Evolutionary conservation across 2,329 filamentous ascomycete genomes (phyloP).

Genomic region (Shiraia bambusicola): DNA sequence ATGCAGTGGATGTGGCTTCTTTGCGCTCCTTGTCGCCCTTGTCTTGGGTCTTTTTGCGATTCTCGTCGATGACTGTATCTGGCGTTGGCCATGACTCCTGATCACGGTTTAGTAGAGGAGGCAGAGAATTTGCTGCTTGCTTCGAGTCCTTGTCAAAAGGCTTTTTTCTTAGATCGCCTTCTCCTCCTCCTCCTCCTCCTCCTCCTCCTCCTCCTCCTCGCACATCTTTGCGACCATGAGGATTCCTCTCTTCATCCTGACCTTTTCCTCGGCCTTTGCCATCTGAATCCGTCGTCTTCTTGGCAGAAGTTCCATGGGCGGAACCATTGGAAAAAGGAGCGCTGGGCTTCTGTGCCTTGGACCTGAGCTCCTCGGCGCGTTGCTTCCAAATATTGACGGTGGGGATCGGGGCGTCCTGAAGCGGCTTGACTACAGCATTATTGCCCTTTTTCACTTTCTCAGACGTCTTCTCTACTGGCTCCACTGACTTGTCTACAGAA

Average conservation of each 20-base stretch:
- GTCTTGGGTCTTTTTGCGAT: constrained; percentile 69
- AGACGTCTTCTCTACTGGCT: constrained; percentile 53
- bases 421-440: constrained; percentile 54
- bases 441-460: constrained; percentile 54
- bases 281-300: constrained; percentile 28
- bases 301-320: constrained; percentile 14
- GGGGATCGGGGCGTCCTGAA: constrained; percentile 81
- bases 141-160: constrained; percentile 34
- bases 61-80: constrained; percentile 73
- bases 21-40: constrained; percentile 66
- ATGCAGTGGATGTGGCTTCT: constrained; percentile 45
- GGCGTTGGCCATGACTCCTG: constrained; percentile 87
- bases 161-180: constrained; percentile 32
- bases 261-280: constrained; percentile 25
- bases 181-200: too few relatives aligned
- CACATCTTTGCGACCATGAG: constrained; percentile 28
- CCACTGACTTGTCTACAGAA: constrained; percentile 62
- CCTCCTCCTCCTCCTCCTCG: too few relatives aligned
- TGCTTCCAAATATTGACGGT: constrained; percentile 86
- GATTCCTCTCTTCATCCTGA: constrained; percentile 32
- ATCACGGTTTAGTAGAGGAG: constrained; percentile 71
- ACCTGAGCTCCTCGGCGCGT: constrained; percentile 66
- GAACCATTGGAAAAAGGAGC: constrained; percentile 35
- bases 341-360: constrained; percentile 52
- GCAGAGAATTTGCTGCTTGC: constrained; percentile 27